Evolutionary conservation across 1,139 yeast species (phyloP).

Genomic region (Sugiyamaella xylanicola): DNA sequence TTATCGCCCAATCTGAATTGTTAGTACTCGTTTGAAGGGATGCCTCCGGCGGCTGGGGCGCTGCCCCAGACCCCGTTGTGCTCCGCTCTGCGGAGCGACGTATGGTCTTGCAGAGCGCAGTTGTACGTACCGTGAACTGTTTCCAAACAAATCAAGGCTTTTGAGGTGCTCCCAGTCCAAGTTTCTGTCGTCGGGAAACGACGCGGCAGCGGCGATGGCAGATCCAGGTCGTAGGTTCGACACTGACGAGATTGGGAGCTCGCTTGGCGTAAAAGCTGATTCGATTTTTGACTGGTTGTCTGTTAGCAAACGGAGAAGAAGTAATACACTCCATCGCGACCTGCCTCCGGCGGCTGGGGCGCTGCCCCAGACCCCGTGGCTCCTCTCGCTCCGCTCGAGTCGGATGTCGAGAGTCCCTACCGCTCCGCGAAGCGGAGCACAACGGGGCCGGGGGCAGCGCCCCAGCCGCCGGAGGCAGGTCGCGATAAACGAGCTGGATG

Average conservation of each 20-base stretch:
- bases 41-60: not conserved
- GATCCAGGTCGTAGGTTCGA: slow-evolving; percentile 5
- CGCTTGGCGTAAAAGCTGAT: slow-evolving; percentile 9
- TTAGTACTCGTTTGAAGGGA: not conserved
- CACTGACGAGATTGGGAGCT: not conserved
- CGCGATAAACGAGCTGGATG: not conserved
- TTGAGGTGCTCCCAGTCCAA: slow-evolving; percentile 22
- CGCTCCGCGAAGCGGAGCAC: no score
- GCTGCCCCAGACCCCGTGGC: no score
- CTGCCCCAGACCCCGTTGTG: not conserved
- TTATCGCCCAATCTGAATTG: slow-evolving; percentile 3
- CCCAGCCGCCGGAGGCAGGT: not conserved
- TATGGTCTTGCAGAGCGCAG: not conserved
- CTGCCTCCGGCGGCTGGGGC: no score
- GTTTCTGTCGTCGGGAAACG: slow-evolving; percentile 15
- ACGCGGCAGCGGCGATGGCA: slow-evolving; percentile 17
- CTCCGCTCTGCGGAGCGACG: not conserved
- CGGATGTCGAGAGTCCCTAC: no score
- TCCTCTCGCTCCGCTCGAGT: not conserved
- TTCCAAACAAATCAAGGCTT: slow-evolving; percentile 18
- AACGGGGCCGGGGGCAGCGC: not conserved
- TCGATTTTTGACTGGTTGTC: slow-evolving; percentile 11
- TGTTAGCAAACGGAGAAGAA: not conserved
- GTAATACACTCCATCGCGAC: no score
- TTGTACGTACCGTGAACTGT: slow-evolving; percentile 11